Evolutionary conservation across 345 rosid species (phyloP).

Genomic region (Salix udensis): DNA sequence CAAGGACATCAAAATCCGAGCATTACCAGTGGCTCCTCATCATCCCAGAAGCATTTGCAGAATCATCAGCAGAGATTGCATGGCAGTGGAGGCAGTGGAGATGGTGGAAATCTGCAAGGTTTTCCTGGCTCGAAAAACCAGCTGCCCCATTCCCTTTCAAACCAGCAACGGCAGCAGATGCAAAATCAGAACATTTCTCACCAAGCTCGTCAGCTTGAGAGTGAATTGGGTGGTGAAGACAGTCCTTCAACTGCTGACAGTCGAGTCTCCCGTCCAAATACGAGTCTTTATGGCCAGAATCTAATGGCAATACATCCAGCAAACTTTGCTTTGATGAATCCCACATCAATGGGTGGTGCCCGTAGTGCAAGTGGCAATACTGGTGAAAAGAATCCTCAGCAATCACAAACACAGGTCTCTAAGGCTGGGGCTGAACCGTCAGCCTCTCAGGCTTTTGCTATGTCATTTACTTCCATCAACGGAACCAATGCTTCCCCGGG

Average conservation of each 20-base stretch:
- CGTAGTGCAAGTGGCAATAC: slow-evolving; percentile 38
- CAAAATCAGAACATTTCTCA: slow-evolving; percentile 54
- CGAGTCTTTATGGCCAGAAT: slow-evolving; percentile 60
- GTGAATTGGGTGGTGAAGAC: slow-evolving; percentile 69
- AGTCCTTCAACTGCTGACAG: slow-evolving; percentile 81
- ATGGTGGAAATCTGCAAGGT: slow-evolving; percentile 55
- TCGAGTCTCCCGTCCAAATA: slow-evolving; percentile 53
- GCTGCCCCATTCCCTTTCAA: slow-evolving; percentile 48
- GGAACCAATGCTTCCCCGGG: slow-evolving; percentile 49
- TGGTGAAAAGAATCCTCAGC: slow-evolving; percentile 65
- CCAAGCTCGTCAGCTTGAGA: slow-evolving; percentile 54
- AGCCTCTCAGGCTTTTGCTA: slow-evolving; percentile 70
- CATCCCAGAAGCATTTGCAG: slow-evolving; percentile 77
- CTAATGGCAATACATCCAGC: slow-evolving; percentile 56
- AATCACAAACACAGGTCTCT: slow-evolving; percentile 40
- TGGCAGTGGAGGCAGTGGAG: slow-evolving; percentile 33
- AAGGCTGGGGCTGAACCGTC: slow-evolving; percentile 61
- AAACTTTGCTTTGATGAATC: slow-evolving; percentile 62
- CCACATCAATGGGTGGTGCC: slow-evolving; percentile 50
- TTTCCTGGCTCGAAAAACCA: slow-evolving; percentile 58
- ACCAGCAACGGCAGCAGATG: slow-evolving; percentile 61
- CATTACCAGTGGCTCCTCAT: slow-evolving; percentile 66
- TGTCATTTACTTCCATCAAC: slow-evolving; percentile 76
- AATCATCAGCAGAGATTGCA: slow-evolving; percentile 66
- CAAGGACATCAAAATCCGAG: slow-evolving; percentile 68